These are phyloP conservation scores for Fusarium buharicum DNA, from an alignment of 2,329 filamentous ascomycete species.

Conservation along the genomic window DNA sequence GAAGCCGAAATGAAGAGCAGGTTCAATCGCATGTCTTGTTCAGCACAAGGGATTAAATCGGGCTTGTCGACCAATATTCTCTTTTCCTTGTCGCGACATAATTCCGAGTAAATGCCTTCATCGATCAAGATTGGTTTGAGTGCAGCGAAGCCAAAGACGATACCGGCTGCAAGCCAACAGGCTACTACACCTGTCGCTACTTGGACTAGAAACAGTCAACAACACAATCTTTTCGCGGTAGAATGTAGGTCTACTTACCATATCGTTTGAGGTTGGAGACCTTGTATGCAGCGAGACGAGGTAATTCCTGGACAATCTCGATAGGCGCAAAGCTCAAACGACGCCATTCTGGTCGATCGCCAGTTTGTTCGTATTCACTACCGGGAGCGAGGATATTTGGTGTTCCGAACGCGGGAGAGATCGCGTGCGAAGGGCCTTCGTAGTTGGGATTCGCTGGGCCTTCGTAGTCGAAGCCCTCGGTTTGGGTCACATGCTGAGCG, in stretches of 20 bases:
- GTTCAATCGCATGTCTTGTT: constrained; percentile 71
- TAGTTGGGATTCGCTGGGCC: constrained; percentile 40
- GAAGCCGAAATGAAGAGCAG: constrained; percentile 91
- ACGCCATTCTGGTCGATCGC: constrained; percentile 40
- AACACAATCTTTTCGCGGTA: background rate
- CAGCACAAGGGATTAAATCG: constrained; percentile 56
- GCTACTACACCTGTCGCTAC: constrained; percentile 75
- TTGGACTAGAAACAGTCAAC: constrained; percentile 63
- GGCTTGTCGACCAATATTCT: constrained; percentile 31
- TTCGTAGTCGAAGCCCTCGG: constrained; percentile 55
- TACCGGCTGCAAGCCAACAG: constrained; percentile 79
- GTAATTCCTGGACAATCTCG: constrained; percentile 41
- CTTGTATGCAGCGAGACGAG: constrained; percentile 48
- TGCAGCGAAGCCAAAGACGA: constrained; percentile 85
- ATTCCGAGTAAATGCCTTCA: constrained; percentile 75
- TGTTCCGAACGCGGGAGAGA: background rate
- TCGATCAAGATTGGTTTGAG: constrained; percentile 82
- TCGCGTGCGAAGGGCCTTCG: constrained; percentile 10
- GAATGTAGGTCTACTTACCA: constrained; percentile 26
- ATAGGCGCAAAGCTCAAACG: constrained; percentile 45
- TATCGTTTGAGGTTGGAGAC: constrained; percentile 44
- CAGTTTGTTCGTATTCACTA: constrained; percentile 13
- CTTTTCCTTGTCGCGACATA: constrained; percentile 58
- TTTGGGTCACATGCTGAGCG: constrained; percentile 55
- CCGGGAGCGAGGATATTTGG: background rate